These are phyloP conservation scores for Cucumis hystrix DNA, from an alignment of 306 rosid genomes.

Conservation along the genomic window DNA sequence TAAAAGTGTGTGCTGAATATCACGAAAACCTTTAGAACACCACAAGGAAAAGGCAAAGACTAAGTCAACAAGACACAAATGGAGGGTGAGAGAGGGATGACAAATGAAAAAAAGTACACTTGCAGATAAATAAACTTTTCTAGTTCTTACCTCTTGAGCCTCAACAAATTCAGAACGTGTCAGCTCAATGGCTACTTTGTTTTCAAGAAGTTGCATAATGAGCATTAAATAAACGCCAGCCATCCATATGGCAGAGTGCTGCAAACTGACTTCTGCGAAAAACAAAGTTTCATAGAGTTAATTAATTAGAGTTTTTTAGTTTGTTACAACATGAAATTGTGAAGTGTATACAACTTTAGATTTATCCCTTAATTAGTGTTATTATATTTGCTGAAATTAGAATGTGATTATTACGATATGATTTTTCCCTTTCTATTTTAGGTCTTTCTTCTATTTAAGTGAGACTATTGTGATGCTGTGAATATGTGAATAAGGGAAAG, in stretches of 20 bases:
- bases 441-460: too few relatives aligned
- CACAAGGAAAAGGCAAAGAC: not conserved
- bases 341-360: not conserved
- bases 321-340: not conserved
- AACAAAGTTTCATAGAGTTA: slow-evolving; percentile 21
- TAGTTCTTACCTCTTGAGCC: slow-evolving; percentile 68
- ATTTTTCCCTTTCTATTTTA: too few relatives aligned
- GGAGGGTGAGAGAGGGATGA: not conserved
- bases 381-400: too few relatives aligned
- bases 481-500: too few relatives aligned
- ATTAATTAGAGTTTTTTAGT: not conserved
- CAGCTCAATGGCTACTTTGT: slow-evolving; percentile 88
- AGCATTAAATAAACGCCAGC: slow-evolving; percentile 93
- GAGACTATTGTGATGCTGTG: too few relatives aligned
- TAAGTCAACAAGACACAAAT: not conserved
- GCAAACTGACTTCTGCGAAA: slow-evolving; percentile 79
- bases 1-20: not conserved
- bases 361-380: too few relatives aligned
- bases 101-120: not conserved
- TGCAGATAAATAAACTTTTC: not conserved
- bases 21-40: not conserved
- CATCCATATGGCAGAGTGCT: slow-evolving; percentile 94
- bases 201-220: slow-evolving; percentile 90
- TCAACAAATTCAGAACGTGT: slow-evolving; percentile 83
- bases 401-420: too few relatives aligned